These are phyloP conservation scores for Harringtonia aguacate DNA, from an alignment of 2,329 filamentous ascomycete species.

Conservation along the genomic window DNA sequence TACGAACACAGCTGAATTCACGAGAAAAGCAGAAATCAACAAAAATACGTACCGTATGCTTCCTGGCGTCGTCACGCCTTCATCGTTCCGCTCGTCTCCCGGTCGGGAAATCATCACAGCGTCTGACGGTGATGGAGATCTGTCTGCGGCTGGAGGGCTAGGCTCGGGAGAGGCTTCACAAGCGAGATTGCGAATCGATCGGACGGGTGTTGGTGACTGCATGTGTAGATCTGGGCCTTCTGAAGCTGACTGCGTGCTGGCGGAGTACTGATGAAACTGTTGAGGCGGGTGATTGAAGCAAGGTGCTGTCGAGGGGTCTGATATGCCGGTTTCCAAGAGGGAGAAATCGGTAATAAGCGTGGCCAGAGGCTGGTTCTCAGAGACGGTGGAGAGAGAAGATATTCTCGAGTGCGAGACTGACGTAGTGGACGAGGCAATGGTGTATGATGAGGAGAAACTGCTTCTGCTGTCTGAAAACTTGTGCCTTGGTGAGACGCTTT, in stretches of 20 bases:
- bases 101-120: conserved; percentile 7
- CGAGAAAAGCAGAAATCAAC: background rate
- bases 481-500: conserved; percentile 26
- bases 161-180: conserved; percentile 3
- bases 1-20: too few species aligned
- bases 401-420: conserved; percentile 39
- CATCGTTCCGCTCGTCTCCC: background rate
- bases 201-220: conserved; percentile 14
- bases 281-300: background rate
- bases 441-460: conserved; percentile 40
- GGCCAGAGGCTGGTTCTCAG: conserved; percentile 25
- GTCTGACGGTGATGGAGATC: conserved; percentile 11
- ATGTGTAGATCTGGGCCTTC: conserved; percentile 2
- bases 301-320: background rate
- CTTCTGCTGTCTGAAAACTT: conserved; percentile 40
- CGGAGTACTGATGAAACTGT: conserved; percentile 4
- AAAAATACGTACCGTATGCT: background rate
- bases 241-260: background rate
- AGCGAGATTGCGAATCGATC: conserved; percentile 4
- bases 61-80: background rate
- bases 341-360: conserved; percentile 25
- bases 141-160: conserved; percentile 2
- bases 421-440: conserved; percentile 27
- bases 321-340: conserved; percentile 19
- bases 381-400: conserved; percentile 42